Percentiles rank a stretch among this genome's conserved stretches.
These are phyloP conservation scores for Mucor velutinosus DNA, from an alignment of 371 early-diverging fungal genomes.

Conservation along the genomic window DNA sequence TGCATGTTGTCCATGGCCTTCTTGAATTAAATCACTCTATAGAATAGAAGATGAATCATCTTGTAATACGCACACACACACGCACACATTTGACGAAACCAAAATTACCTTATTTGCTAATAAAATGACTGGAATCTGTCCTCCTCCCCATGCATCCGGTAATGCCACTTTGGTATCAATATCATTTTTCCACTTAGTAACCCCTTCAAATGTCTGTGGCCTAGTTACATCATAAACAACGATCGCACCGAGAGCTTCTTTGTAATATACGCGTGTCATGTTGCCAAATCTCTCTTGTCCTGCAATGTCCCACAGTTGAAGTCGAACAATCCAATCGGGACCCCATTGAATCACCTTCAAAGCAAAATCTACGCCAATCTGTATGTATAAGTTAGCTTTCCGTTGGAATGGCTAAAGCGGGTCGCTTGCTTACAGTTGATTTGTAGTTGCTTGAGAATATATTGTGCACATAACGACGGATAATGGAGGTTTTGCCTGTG, in stretches of 20 bases:
- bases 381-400: neutral
- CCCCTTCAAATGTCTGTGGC: constrained; percentile 70
- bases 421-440: constrained; percentile 61
- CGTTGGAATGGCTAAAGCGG: neutral
- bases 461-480: constrained; percentile 71
- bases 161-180: constrained; percentile 64
- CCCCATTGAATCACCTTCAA: constrained; percentile 75
- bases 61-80: neutral
- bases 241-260: constrained; percentile 78
- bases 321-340: constrained; percentile 56
- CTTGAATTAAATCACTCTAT: constrained; percentile 44
- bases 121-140: constrained; percentile 63
- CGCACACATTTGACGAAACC: neutral
- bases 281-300: constrained; percentile 81
- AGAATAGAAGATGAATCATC: neutral
- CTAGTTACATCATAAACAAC: constrained; percentile 83
- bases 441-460: constrained; percentile 73
- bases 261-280: constrained; percentile 81
- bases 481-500: constrained; percentile 75
- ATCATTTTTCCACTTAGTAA: constrained; percentile 75
- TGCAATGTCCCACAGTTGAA: constrained; percentile 88
- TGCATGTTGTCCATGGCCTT: constrained; percentile 50
- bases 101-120: constrained; percentile 63
- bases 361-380: constrained; percentile 87
- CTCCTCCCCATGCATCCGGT: constrained; percentile 61